Percentiles rank a stretch among this genome's conserved stretches.
Evolutionary conservation across 306 rosid species (phyloP).

Genomic region (Ormosia emarginata): DNA sequence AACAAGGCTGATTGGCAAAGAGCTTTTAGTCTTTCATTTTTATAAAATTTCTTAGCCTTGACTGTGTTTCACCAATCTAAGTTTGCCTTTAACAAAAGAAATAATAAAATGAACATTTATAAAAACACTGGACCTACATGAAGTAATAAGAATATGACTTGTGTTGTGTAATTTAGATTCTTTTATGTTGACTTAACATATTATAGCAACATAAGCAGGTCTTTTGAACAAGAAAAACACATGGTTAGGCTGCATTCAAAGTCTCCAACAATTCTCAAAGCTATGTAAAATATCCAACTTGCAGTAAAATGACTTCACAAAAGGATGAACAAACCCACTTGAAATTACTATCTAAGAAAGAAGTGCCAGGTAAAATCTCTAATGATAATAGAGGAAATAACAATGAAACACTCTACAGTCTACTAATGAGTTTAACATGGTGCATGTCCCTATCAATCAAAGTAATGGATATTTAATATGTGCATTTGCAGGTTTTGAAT

Average conservation of each 20-base stretch:
- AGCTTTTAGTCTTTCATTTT: neutral
- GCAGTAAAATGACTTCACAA: neutral
- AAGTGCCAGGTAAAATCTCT: slow-evolving; percentile 10
- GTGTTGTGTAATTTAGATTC: slow-evolving; percentile 9
- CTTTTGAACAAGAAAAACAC: slow-evolving; percentile 18
- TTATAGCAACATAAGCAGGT: slow-evolving; percentile 18
- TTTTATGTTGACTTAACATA: slow-evolving; percentile 28
- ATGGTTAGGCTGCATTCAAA: neutral
- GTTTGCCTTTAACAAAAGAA: neutral
- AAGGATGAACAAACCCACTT: slow-evolving; percentile 15
- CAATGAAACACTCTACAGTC: neutral
- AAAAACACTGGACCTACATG: neutral
- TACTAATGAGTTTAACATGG: neutral
- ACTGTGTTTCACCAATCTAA: neutral
- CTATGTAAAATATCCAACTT: neutral
- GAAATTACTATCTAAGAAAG: neutral
- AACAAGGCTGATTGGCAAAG: neutral
- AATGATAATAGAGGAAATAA: slow-evolving; percentile 4
- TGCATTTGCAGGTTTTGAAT: slow-evolving; percentile 70
- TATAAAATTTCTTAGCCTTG: neutral
- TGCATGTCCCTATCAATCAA: neutral
- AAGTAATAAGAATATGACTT: neutral
- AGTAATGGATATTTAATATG: neutral
- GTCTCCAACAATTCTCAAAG: slow-evolving; percentile 5
- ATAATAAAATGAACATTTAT: neutral